Conservation (phyloP, 805 yeast genomes). For the Metschnikowia vanudenii region DNA sequence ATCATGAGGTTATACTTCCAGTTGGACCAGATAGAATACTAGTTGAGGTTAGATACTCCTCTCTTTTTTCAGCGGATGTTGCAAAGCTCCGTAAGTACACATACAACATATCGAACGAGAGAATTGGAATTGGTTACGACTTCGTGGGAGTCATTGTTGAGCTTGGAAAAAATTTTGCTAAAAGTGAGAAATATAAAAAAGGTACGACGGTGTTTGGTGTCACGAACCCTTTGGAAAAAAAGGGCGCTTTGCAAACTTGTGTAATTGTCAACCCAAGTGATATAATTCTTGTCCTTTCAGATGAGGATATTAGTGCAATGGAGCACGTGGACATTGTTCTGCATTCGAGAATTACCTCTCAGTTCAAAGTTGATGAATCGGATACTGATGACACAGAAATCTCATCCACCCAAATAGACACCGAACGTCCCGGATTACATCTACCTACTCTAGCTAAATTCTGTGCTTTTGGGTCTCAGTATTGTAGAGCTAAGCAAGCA, state of each 20-base stretch:
- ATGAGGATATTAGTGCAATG: conserved; percentile 23
- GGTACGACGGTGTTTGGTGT: conserved; percentile 71
- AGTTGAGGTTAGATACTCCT: conserved; percentile 57
- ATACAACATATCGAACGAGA: conserved; percentile 50
- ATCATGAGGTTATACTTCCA: conserved; percentile 49
- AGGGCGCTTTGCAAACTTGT: conserved; percentile 59
- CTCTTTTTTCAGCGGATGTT: conserved; percentile 66
- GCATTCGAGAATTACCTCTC: conserved; percentile 10
- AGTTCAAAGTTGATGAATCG: conserved; percentile 14
- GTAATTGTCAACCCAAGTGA: conserved; percentile 51
- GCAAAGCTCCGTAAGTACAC: conserved; percentile 56
- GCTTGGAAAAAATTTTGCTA: conserved; percentile 48
- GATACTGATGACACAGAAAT: background rate
- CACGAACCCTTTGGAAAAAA: conserved; percentile 48
- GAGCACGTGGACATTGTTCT: conserved; percentile 26
- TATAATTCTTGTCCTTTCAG: conserved; percentile 28
- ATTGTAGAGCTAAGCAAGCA: conserved; percentile 39
- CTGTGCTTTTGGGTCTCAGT: conserved; percentile 32
- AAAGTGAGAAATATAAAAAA: conserved; percentile 32
- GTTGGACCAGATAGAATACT: conserved; percentile 48
- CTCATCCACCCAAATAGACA: background rate
- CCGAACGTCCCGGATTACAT: conserved; percentile 1
- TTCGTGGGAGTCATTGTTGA: conserved; percentile 59
- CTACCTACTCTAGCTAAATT: conserved; percentile 35
- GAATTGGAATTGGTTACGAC: conserved; percentile 68